Evolutionary conservation across 441 rosid genomes (phyloP).

Genomic region (Daphne laureola): DNA sequence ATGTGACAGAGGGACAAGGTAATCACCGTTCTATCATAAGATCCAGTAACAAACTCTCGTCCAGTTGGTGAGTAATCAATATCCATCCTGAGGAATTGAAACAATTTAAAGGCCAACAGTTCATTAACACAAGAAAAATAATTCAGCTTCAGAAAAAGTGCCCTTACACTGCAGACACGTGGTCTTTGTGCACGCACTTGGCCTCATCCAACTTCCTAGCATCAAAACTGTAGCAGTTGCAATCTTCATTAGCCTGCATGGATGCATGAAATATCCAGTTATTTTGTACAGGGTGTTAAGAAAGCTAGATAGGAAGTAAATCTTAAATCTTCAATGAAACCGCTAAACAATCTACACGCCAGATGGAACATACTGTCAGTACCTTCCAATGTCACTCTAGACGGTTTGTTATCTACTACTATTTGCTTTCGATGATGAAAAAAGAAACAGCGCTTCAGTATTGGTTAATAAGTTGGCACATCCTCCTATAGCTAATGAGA

Average conservation of each 20-base stretch:
- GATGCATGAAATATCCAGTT: slow-evolving; percentile 10
- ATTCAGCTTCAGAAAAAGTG: slow-evolving; percentile 4
- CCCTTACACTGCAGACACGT: slow-evolving; percentile 97
- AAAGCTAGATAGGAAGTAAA: not conserved
- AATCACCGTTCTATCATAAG: slow-evolving; percentile 91
- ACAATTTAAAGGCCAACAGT: slow-evolving; percentile 1
- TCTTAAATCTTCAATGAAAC: no score
- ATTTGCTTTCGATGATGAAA: no score
- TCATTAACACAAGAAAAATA: slow-evolving; percentile 1
- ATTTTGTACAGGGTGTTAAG: not conserved
- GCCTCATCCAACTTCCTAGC: slow-evolving; percentile 81
- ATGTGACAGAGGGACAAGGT: slow-evolving; percentile 3
- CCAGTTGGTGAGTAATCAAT: slow-evolving; percentile 97
- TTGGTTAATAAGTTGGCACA: no score
- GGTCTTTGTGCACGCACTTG: slow-evolving; percentile 91
- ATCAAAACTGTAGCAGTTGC: slow-evolving; percentile 87
- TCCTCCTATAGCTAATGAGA: no score
- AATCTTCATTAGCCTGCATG: slow-evolving; percentile 93
- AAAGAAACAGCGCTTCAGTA: no score
- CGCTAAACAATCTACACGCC: no score
- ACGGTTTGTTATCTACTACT: no score
- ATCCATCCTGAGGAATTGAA: slow-evolving; percentile 61
- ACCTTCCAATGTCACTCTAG: no score
- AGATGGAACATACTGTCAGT: no score
- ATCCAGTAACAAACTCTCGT: slow-evolving; percentile 94